Evolutionary conservation across 2,329 filamentous ascomycete genomes (phyloP).

Genomic region (Cytospora paraplurivora): DNA sequence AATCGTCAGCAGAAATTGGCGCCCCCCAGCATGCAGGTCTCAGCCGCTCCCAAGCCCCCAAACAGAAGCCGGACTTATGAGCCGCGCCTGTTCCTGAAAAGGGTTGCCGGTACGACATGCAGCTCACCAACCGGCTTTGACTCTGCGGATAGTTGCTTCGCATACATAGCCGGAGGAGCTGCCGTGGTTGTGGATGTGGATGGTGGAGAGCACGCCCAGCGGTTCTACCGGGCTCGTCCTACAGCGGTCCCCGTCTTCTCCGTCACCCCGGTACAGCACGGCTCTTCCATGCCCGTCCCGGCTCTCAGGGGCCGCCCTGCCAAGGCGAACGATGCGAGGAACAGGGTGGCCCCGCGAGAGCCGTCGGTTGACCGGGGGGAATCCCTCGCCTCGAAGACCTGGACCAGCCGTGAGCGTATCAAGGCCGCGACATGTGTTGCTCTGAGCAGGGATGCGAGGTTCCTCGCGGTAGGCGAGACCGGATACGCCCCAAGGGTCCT

Average conservation of each 20-base stretch:
- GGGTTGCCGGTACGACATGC: conserved; percentile 90
- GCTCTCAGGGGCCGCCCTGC: conserved; percentile 42
- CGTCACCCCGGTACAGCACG: conserved; percentile 53
- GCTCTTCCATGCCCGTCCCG: conserved; percentile 53
- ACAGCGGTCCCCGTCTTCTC: conserved; percentile 69
- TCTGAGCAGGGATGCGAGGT: conserved; percentile 83
- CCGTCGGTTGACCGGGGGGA: conserved; percentile 60
- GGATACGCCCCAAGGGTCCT: conserved; percentile 91
- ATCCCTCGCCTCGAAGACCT: conserved; percentile 67
- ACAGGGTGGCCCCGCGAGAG: conserved; percentile 54
- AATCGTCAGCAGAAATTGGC: conserved; percentile 67
- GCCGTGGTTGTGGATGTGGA: conserved; percentile 87
- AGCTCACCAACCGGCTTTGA: conserved; percentile 85
- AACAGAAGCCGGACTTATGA: conserved; percentile 54
- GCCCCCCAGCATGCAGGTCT: conserved; percentile 74
- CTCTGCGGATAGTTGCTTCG: conserved; percentile 75
- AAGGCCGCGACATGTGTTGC: conserved; percentile 92
- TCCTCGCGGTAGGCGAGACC: conserved; percentile 90
- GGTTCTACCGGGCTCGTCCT: conserved; percentile 88
- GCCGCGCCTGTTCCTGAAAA: conserved; percentile 70
- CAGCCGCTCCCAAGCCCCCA: conserved; percentile 65
- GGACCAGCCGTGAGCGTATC: conserved; percentile 88
- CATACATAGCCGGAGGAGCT: conserved; percentile 89
- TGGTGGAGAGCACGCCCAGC: conserved; percentile 68
- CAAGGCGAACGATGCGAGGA: conserved; percentile 66